Evolutionary conservation across 2,329 filamentous ascomycete genomes (phyloP), one percentile per base, ranked within the genome.

Genomic region (Diaporthe sp.): DNA sequence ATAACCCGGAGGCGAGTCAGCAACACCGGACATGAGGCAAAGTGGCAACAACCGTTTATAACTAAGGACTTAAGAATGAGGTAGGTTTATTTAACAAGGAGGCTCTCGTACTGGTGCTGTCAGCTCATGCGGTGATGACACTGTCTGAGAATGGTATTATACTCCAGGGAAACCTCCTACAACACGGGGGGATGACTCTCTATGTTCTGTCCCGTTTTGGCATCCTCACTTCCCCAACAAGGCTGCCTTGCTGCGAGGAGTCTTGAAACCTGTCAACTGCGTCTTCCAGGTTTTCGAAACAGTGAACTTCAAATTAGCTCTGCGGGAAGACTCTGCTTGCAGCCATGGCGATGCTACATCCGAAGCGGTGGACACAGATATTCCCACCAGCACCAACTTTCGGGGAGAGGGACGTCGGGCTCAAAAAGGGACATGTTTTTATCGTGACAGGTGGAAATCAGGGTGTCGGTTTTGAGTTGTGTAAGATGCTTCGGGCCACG

Each of bases 401-500:
- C 13, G 46, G 42, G 15, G 57, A 61, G 34, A 51, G 12, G n/a
- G 46, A 72, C 13, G 42, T 72, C 28, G 53, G 42, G 3, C 57
- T 39, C 57, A 22, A 42, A n/a, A 44, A 51, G 6, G 69, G 69
- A 9, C 71, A 83, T 79, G 87, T 89, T 44, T 87, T 85, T 81
- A 85, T 91, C 59, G 84, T 91, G 28, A 91, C 80, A 0, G 80
- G 80, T 28, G 77, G 78, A 44, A 81, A 80, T 58, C 77, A 77
- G 12, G 81, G 81, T 86, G 82, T 89, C 19, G 89, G 89, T 39
- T 83, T 85, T 61, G 87, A 89, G 77, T 82, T 90, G 8, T 81
- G 81, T 49, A 85, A 85, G 61, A 85, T 91, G 9, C 84, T 92
- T 19, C 91, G 90, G 79, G 77, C 80, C 3, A 84, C 83, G n/a